phyloP scores from a whole-genome alignment of 495 filamentous ascomycete species.

The Talaromyces liani region DNA sequence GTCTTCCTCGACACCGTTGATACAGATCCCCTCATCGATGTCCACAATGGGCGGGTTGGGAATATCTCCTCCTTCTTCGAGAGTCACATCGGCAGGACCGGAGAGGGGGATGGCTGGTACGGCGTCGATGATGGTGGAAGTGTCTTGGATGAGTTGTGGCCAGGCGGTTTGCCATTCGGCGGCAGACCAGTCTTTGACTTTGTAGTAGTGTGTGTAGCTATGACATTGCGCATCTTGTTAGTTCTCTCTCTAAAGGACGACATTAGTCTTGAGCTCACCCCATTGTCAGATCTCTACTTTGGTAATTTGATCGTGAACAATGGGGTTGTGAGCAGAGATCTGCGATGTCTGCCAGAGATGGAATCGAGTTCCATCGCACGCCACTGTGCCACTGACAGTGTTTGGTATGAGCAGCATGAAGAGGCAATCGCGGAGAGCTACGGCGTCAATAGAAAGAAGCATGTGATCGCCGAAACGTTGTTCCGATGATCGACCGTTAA shows the following conservation, averaged over 20 bases:
- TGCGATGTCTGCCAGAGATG: background rate
- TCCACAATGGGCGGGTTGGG: background rate
- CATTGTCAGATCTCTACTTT: background rate
- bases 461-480: background rate
- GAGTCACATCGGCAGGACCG: background rate
- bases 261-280: background rate
- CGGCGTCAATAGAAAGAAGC: background rate
- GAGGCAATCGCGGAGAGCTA: background rate
- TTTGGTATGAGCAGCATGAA: background rate
- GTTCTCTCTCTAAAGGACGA: background rate
- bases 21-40: background rate
- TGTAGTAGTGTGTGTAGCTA: constrained; percentile 16
- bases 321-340: background rate
- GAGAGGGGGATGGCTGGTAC: constrained; percentile 3
- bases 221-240: background rate
- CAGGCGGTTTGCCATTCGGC: constrained; percentile 13
- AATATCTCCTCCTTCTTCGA: background rate
- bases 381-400: background rate
- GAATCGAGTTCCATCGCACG: background rate
- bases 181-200: constrained; percentile 5
- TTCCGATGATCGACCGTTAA: background rate
- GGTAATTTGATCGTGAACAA: background rate
- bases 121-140: constrained; percentile 10
- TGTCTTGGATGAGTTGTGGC: constrained; percentile 13
- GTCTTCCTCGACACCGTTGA: background rate